These are phyloP conservation scores for Ceratobasidium sp. DNA, from an alignment of 1,284 basidiomycete genomes.

Conservation along the genomic window DNA sequence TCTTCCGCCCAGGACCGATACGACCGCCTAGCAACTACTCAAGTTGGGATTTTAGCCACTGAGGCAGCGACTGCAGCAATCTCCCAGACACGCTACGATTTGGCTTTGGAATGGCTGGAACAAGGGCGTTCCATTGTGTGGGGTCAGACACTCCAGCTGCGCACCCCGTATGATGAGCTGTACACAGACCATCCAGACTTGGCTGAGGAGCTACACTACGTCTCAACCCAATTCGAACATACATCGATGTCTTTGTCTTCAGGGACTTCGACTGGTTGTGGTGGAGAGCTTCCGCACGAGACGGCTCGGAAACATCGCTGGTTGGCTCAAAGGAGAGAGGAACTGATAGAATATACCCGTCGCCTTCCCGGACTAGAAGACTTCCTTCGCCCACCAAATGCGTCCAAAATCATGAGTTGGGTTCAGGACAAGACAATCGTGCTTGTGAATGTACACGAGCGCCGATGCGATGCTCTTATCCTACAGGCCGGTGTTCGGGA, in stretches of 20 bases:
- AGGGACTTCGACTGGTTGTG: background rate
- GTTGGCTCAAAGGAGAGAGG: background rate
- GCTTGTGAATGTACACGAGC: background rate
- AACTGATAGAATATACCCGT: background rate
- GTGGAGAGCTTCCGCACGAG: background rate
- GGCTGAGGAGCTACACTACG: slow-evolving; percentile 5
- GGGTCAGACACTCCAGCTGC: slow-evolving; percentile 3
- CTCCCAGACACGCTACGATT: background rate
- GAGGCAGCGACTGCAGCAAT: background rate
- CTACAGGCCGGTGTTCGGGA: background rate
- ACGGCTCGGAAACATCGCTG: background rate
- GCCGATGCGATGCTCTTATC: background rate
- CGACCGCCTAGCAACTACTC: background rate
- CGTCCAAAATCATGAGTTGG: background rate
- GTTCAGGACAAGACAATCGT: background rate
- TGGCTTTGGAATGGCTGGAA: slow-evolving; percentile 30
- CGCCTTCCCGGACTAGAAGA: background rate
- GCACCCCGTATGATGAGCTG: slow-evolving; percentile 4
- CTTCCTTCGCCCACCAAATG: background rate
- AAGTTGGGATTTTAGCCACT: background rate
- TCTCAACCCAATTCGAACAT: background rate
- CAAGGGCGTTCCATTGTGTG: slow-evolving; percentile 26
- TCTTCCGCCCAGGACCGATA: background rate
- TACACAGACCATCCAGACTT: background rate
- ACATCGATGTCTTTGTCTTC: background rate